phyloP scores from a whole-genome alignment of 352 stramenopile genomes.

The Globisporangium paddicum region DNA sequence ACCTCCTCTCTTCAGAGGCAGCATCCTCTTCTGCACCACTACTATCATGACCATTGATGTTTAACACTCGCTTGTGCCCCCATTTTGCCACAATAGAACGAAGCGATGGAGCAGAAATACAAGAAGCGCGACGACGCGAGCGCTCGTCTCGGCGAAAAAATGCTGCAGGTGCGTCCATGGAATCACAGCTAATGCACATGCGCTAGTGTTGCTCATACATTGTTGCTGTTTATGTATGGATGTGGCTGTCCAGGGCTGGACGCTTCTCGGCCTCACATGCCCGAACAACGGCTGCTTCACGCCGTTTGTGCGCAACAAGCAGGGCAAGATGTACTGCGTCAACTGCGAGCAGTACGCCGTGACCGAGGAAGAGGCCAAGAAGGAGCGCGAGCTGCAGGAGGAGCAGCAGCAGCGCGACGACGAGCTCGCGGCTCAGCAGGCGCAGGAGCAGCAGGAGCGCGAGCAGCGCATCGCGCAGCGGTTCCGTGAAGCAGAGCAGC shows the following conservation, averaged over 20 bases:
- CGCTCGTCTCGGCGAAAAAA: conserved; percentile 71
- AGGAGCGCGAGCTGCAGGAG: conserved; percentile 37
- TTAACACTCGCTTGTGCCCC: not conserved
- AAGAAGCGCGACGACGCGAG: conserved; percentile 74
- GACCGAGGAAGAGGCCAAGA: conserved; percentile 63
- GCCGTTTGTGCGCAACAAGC: conserved; percentile 72
- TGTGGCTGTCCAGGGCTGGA: conserved; percentile 50
- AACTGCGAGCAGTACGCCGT: conserved; percentile 71
- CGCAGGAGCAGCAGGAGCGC: conserved; percentile 30
- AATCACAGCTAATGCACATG: not conserved
- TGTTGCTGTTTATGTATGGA: not conserved
- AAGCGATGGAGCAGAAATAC: conserved; percentile 29
- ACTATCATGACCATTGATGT: too few relatives aligned
- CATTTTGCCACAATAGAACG: not conserved
- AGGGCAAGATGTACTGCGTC: conserved; percentile 80
- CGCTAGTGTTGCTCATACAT: not conserved
- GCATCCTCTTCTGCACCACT: not conserved
- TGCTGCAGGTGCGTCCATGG: conserved; percentile 53
- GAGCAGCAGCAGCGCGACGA: conserved; percentile 36
- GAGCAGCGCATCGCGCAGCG: conserved; percentile 51
- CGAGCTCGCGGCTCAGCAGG: conserved; percentile 31
- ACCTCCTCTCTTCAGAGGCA: not conserved
- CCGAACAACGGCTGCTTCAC: conserved; percentile 69
- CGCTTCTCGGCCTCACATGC: conserved; percentile 64
- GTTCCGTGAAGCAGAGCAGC: conserved; percentile 64